Percentiles rank a stretch among this genome's conserved stretches.
Conservation (phyloP, 2,329 filamentous ascomycete genomes). For the Penicillium sp. region DNA sequence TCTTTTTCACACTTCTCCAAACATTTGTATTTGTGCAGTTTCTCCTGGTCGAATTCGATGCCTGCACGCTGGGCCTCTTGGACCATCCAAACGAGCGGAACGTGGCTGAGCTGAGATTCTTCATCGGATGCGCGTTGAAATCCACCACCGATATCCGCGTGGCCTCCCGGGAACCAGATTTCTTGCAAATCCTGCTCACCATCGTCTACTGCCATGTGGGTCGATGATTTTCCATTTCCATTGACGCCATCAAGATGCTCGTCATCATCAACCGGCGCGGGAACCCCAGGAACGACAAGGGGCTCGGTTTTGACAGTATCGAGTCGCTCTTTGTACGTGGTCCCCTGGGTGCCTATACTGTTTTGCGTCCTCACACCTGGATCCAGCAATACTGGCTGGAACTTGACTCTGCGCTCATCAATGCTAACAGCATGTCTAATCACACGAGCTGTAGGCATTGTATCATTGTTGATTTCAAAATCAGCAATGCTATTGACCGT, state of each 20-base stretch:
- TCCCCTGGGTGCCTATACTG: conserved; percentile 24
- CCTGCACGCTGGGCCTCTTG: conserved; percentile 65
- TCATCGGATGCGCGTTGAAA: conserved; percentile 64
- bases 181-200: conserved; percentile 69
- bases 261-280: background rate
- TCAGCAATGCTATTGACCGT: conserved; percentile 78
- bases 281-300: background rate
- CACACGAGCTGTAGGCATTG: conserved; percentile 56
- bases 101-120: conserved; percentile 62
- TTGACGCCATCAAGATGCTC: background rate
- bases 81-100: conserved; percentile 71
- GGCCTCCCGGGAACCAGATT: conserved; percentile 72
- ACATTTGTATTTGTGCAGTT: conserved; percentile 25
- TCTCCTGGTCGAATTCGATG: conserved; percentile 63
- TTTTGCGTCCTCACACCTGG: conserved; percentile 28
- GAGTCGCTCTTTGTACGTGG: background rate
- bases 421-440: conserved; percentile 62
- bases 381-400: conserved; percentile 53
- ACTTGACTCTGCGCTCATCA: conserved; percentile 61
- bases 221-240: background rate
- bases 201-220: background rate
- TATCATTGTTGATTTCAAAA: conserved; percentile 71
- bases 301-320: background rate
- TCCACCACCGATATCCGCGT: conserved; percentile 76
- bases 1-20: conserved; percentile 46